These are phyloP conservation scores for Rhododendron ovatum DNA, from an alignment of 148 eudicot genomes.

Conservation along the genomic window DNA sequence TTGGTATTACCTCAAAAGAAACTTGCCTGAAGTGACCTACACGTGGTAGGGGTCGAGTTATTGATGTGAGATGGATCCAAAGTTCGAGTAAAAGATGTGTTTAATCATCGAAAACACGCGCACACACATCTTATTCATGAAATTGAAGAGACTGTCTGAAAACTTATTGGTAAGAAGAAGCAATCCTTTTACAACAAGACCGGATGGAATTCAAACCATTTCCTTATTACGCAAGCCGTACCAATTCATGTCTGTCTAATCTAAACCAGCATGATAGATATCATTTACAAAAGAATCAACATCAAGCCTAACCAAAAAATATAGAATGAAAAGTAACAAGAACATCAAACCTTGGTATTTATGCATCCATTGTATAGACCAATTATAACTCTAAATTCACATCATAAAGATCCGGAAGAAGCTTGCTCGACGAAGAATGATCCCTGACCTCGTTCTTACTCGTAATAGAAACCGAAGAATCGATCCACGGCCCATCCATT, in stretches of 20 bases:
- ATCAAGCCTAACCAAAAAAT: not conserved
- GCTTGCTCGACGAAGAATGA: conserved; percentile 13
- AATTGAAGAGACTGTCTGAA: not conserved
- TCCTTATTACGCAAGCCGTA: not conserved
- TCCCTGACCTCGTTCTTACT: conserved; percentile 20
- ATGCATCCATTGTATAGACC: not conserved
- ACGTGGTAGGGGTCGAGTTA: not conserved
- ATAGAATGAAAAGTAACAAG: not conserved
- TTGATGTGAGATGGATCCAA: not conserved
- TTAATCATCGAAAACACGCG: not conserved
- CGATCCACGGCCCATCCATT: conserved; percentile 45
- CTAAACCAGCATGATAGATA: not conserved
- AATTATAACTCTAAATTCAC: conserved; percentile 2
- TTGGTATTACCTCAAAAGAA: not conserved
- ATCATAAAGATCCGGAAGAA: conserved; percentile 30
- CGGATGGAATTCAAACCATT: not conserved
- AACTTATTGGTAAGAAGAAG: not conserved
- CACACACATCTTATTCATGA: not conserved
- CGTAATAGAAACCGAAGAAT: conserved; percentile 28
- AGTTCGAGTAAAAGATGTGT: not conserved
- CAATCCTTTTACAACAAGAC: not conserved
- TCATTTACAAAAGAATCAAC: not conserved
- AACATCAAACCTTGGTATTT: no score
- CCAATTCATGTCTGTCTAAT: not conserved
- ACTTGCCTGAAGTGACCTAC: not conserved